Base-by-base conservation (phyloP, 1,284 basidiomycete genomes). In the Crucibulum parvulum region DNA sequence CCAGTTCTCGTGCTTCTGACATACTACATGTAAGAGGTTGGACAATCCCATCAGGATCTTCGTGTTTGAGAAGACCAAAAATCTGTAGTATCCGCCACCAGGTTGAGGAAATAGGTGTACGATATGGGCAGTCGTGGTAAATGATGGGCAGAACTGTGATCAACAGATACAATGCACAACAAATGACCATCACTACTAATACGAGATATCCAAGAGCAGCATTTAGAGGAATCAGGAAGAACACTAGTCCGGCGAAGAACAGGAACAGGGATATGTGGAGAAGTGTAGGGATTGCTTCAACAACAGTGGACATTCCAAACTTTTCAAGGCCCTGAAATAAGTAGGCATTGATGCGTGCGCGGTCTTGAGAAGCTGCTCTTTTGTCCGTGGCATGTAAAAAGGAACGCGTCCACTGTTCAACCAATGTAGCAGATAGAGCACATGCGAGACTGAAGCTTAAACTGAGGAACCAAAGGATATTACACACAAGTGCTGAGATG, bases 221-320 rank as follows among this genome's bases (percentile, higher is more conserved):
- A 62, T 78, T 77, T 13, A 80, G 64, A 13, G 74, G 68, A 13
- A 63, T 66, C 10, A 81, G 66, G 57, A 80, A 80, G 37, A 73
- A 71, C 24, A 76, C 69, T 11, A 82, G 69, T 6, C 78, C 80
- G 7, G 73, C 71, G 38, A 80, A 76, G 60, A 81, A 81, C 1
- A 81, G 66, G 37, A 79, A 71, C 18, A 81, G 69, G 4, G 79
- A 78, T 10, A 75, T 62, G 59, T 81, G 80, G 11, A 82, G 68
- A 4, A 82, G 71, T 37, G 73, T 69, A 7, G 78, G 79, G 24
- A 81, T 78, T 15, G 70, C 61, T 51, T 78, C 75, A 4, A 79
- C 78, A 10, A 80, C 66, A 5, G 72, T 64, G 16, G 71, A 62
- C 74, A 81, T 77, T n/a, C 68, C 66, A 58, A 77, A 81, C 41